Evolutionary conservation across 306 rosid species (phyloP), one percentile per base, ranked within the genome.

Genomic region (Trifolium pratense): DNA sequence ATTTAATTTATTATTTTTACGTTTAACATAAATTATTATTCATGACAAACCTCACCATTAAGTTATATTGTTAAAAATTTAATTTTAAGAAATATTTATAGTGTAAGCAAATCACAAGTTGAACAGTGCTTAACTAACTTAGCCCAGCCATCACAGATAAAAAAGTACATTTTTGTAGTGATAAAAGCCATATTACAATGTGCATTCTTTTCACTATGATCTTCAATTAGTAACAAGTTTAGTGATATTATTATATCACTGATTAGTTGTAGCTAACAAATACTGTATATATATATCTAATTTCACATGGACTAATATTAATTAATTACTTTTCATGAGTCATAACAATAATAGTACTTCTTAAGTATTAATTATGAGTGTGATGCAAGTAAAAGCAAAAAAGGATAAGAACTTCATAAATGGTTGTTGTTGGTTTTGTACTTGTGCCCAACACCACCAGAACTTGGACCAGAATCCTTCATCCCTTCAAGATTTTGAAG

Each of bases 391-490:
- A 36, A 45, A 79, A 57, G 55, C 32, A 17, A 51, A 55, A 55
- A 45, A 25, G 26, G 70, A 53, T 52, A 57, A 4, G 15, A 3
- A n/a, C 21, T 42, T 75, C 5, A 64, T 63, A 53, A 42, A 11
- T 62, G 68, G 14, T 32, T 59, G 15, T 46, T 56, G 71, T 46
- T 61, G 15, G 3, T 31, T 53, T 45, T 62, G 52, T 37, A 4
- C 52, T 75, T 39, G 73, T 79, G 84, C 1, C 90, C 92, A 31
- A 9, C 39, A 2, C 64, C 46, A 29, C 89, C 90, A 40, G 85
- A 71, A 55, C 80, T 29, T 26, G 92, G 89, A 56, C 87, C 93
- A 49, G 84, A 80, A 51, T 65, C 0, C 70, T 82, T 84, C 7
- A 39, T 70, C 62, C 7, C 80, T 69, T 14, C 67, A 12, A 77